phyloP scores from a whole-genome alignment of 352 stramenopile species.

The Globisporangium camurandrum region DNA sequence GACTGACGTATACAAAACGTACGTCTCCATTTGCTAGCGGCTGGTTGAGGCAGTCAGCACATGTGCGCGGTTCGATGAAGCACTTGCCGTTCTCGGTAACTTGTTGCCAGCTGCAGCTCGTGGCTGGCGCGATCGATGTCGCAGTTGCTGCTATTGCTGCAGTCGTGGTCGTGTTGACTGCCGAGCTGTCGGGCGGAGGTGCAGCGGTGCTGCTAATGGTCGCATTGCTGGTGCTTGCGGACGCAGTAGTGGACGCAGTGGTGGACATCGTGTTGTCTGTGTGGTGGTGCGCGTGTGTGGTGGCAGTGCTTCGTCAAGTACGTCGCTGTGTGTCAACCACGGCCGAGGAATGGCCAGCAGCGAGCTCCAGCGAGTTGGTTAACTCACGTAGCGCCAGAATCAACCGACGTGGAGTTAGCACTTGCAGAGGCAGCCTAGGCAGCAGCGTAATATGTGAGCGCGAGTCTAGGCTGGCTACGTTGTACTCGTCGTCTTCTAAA shows the following conservation, averaged over 20 bases:
- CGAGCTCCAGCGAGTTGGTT: too few species aligned
- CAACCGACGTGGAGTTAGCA: too few species aligned
- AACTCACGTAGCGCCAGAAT: too few species aligned
- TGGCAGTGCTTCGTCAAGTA: too few species aligned
- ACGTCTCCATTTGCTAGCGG: conserved; percentile 26
- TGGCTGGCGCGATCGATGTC: conserved; percentile 6
- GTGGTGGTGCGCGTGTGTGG: neutral
- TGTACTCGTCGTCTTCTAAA: too few species aligned
- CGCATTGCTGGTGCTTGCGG: neutral
- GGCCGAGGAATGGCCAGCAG: too few species aligned
- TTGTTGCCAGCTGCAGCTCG: conserved; percentile 39
- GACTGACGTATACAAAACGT: neutral
- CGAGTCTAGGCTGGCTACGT: too few species aligned
- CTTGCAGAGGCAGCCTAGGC: too few species aligned
- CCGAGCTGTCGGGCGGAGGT: neutral
- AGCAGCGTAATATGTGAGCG: too few species aligned
- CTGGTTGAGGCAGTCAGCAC: conserved; percentile 53
- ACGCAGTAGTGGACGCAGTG: neutral
- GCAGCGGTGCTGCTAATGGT: neutral
- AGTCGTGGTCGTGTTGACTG: too few species aligned
- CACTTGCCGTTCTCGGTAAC: conserved; percentile 22
- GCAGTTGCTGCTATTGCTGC: neutral
- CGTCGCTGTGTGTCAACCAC: too few species aligned
- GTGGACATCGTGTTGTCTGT: neutral
- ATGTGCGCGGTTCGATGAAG: conserved; percentile 38